These are phyloP conservation scores for Fomitiporia mediterranea DNA, from an alignment of 1,284 basidiomycete genomes.

Conservation along the genomic window DNA sequence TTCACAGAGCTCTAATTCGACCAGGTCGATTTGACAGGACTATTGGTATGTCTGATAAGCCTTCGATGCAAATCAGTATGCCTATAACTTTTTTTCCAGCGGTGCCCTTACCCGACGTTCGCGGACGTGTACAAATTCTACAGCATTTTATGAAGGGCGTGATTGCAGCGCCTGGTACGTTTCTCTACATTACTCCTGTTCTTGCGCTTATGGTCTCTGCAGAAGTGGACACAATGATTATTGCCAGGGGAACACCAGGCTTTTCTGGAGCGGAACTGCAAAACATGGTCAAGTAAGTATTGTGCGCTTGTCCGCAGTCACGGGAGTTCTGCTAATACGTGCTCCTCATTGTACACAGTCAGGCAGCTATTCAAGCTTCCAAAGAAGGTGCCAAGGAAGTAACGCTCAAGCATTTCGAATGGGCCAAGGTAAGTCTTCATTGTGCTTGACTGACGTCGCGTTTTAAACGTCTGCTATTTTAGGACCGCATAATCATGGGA, in stretches of 20 bases:
- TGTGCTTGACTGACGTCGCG: neutral
- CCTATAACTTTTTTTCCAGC: conserved; percentile 30
- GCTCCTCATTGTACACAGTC: conserved; percentile 35
- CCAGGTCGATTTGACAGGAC: conserved; percentile 93
- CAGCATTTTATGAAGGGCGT: conserved; percentile 86
- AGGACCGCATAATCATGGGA: conserved; percentile 94
- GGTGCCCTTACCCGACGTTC: conserved; percentile 86
- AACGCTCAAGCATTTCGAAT: conserved; percentile 83
- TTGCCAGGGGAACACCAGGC: conserved; percentile 88
- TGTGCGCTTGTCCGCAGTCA: conserved; percentile 5
- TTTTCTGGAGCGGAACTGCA: conserved; percentile 92
- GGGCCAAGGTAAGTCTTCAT: conserved; percentile 71
- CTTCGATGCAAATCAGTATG: neutral
- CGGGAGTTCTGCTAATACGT: no score
- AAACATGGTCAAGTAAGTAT: conserved; percentile 84
- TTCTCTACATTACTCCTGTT: neutral
- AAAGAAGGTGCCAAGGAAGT: conserved; percentile 75
- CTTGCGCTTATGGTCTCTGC: conserved; percentile 16
- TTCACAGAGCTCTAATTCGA: conserved; percentile 76
- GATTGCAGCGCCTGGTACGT: conserved; percentile 53
- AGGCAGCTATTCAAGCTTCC: conserved; percentile 90
- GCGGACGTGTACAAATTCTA: conserved; percentile 80
- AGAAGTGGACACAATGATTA: conserved; percentile 78
- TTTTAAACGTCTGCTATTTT: conserved; percentile 15
- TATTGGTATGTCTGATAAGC: conserved; percentile 36